These are phyloP conservation scores for Cryptosporidium xiaoi DNA, from an alignment of 169 alveolate genomes.

Conservation along the genomic window DNA sequence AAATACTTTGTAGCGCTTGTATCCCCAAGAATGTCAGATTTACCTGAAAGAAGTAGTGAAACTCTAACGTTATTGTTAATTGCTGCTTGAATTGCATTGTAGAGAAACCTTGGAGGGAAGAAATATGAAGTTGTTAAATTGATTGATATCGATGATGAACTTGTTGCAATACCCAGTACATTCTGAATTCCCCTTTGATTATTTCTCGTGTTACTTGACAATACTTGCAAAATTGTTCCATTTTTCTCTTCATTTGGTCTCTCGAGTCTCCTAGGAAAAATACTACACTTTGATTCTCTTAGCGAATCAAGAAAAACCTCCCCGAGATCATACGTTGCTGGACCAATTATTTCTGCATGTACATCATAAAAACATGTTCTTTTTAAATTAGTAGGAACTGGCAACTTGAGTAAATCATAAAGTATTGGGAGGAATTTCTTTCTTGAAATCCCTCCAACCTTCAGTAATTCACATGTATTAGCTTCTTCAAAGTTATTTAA, in stretches of 20 bases:
- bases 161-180: constrained; percentile 57
- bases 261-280: constrained; percentile 27
- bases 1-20: constrained; percentile 83
- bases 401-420: constrained; percentile 65
- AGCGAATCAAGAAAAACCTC: constrained; percentile 63
- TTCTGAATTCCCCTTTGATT: constrained; percentile 53
- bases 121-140: constrained; percentile 86
- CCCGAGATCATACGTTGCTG: constrained; percentile 71
- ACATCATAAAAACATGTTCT: constrained; percentile 80
- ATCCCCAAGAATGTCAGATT: constrained; percentile 85
- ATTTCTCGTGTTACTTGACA: constrained; percentile 58
- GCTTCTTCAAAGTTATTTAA: neutral
- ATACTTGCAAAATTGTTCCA: constrained; percentile 67
- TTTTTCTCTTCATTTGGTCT: constrained; percentile 78
- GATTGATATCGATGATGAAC: constrained; percentile 78
- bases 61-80: constrained; percentile 77
- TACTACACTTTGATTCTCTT: constrained; percentile 27
- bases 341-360: constrained; percentile 81
- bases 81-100: constrained; percentile 82
- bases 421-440: constrained; percentile 20
- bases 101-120: constrained; percentile 84
- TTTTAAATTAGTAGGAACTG: constrained; percentile 55
- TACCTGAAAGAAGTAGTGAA: constrained; percentile 84
- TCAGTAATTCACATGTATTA: constrained; percentile 30
- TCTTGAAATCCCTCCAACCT: constrained; percentile 70